These are phyloP conservation scores for Leucocoprinus birnbaumii DNA, from an alignment of 768 basidiomycete species.

Conservation along the genomic window DNA sequence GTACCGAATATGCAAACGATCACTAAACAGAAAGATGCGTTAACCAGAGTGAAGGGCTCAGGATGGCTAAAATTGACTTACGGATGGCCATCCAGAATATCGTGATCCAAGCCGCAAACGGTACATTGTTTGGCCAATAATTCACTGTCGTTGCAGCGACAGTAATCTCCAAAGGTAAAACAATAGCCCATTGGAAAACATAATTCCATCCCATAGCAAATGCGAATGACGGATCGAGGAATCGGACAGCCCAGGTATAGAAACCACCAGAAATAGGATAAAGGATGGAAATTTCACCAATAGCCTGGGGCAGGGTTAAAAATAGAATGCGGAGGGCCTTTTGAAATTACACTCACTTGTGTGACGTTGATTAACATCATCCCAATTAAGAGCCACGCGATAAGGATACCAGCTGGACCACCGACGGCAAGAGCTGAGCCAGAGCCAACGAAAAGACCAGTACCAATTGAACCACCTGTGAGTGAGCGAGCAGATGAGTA, in stretches of 20 bases:
- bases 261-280: slow-evolving; percentile 49
- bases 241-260: slow-evolving; percentile 43
- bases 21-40: slow-evolving; percentile 20
- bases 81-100: slow-evolving; percentile 40
- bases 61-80: slow-evolving; percentile 14
- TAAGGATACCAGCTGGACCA: slow-evolving; percentile 41
- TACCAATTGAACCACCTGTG: slow-evolving; percentile 45
- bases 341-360: slow-evolving; percentile 24
- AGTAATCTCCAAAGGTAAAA: slow-evolving; percentile 42
- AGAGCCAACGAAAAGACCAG: slow-evolving; percentile 47
- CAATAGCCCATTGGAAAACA: slow-evolving; percentile 43
- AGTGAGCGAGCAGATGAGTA: background rate
- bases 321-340: background rate
- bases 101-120: slow-evolving; percentile 43
- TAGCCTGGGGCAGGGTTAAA: slow-evolving; percentile 26
- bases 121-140: slow-evolving; percentile 38
- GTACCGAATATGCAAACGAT: slow-evolving; percentile 40
- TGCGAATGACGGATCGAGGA: slow-evolving; percentile 44
- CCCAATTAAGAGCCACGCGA: slow-evolving; percentile 44
- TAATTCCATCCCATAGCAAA: slow-evolving; percentile 53
- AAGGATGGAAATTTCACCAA: slow-evolving; percentile 48
- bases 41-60: no score
- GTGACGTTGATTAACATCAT: slow-evolving; percentile 48
- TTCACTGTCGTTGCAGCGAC: slow-evolving; percentile 42
- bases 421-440: slow-evolving; percentile 35